Conservation (phyloP, 176 grass and related monocot genomes). For the Puya raimondii region DNA sequence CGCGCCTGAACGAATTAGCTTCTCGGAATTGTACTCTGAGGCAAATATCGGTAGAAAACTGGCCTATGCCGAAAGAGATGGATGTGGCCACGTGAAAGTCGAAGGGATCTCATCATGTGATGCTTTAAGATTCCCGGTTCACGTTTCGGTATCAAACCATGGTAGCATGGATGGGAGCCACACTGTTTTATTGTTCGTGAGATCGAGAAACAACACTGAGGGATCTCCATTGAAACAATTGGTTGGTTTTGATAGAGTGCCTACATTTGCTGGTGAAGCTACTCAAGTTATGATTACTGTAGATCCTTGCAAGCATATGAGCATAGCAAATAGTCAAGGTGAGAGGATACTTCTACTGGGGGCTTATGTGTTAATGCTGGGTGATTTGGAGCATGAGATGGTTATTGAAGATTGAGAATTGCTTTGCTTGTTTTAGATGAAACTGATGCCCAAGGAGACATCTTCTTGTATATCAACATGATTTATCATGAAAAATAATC, state of each 20-base stretch:
- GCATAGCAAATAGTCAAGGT: constrained; percentile 40
- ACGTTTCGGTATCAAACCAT: constrained; percentile 42
- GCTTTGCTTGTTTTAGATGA: neutral
- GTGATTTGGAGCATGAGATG: constrained; percentile 56
- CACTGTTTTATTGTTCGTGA: constrained; percentile 46
- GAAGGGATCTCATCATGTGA: constrained; percentile 63
- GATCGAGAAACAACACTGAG: constrained; percentile 24
- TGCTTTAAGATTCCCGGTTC: constrained; percentile 46
- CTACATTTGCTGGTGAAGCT: constrained; percentile 25
- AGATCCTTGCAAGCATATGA: constrained; percentile 67
- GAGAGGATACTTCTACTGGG: constrained; percentile 44
- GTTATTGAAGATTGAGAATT: constrained; percentile 37
- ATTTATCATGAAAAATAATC: neutral
- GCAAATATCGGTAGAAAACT: constrained; percentile 26
- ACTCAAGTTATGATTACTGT: constrained; percentile 36
- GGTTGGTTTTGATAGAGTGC: constrained; percentile 61
- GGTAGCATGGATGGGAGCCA: constrained; percentile 65
- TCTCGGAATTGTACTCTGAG: constrained; percentile 25
- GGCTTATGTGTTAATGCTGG: constrained; percentile 41
- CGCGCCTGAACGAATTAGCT: constrained; percentile 45
- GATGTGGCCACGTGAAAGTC: constrained; percentile 31
- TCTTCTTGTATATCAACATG: neutral
- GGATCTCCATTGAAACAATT: constrained; percentile 59
- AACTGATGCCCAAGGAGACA: constrained; percentile 10
- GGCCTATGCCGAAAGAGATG: constrained; percentile 32